Conservation (phyloP, 495 filamentous ascomycete species). For the Niebla homalea region DNA sequence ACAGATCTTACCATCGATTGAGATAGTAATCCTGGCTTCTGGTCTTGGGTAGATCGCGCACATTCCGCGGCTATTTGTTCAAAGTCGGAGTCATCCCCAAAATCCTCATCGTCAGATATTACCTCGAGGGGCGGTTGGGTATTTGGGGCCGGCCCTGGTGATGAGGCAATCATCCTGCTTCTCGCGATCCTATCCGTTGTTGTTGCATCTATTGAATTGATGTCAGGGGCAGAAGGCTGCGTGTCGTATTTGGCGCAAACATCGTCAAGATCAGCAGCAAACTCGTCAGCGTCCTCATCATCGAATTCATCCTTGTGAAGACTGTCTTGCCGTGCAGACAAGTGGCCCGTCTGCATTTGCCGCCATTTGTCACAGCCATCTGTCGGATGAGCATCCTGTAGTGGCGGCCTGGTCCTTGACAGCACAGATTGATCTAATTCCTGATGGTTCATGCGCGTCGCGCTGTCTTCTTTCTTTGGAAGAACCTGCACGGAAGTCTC, state of each 20-base stretch:
- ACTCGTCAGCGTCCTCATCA: constrained; percentile 36
- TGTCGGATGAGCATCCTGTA: too few relatives aligned
- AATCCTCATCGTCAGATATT: constrained; percentile 43
- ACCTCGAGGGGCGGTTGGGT: constrained; percentile 1
- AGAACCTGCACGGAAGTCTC: neutral
- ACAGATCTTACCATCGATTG: constrained; percentile 36
- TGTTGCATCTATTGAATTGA: neutral
- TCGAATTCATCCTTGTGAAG: constrained; percentile 42
- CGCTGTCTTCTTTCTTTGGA: neutral
- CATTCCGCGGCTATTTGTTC: constrained; percentile 43
- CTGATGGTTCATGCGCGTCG: neutral
- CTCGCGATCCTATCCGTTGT: neutral
- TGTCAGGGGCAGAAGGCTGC: constrained; percentile 15
- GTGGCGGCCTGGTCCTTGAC: neutral
- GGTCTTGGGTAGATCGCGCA: constrained; percentile 21
- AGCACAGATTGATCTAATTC: neutral
- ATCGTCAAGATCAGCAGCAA: constrained; percentile 44
- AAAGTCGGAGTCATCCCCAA: constrained; percentile 57
- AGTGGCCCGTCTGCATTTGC: too few relatives aligned
- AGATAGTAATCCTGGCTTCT: constrained; percentile 4
- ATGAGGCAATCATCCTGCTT: neutral
- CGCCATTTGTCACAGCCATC: too few relatives aligned
- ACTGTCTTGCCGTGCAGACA: too few relatives aligned
- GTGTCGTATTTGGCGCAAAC: constrained; percentile 41
- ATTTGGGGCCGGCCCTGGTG: too few relatives aligned